Evolutionary conservation across 176 grass and related monocot genomes (phyloP), one percentile per base, ranked within the genome.

Genomic region (Aegilops speltoides): DNA sequence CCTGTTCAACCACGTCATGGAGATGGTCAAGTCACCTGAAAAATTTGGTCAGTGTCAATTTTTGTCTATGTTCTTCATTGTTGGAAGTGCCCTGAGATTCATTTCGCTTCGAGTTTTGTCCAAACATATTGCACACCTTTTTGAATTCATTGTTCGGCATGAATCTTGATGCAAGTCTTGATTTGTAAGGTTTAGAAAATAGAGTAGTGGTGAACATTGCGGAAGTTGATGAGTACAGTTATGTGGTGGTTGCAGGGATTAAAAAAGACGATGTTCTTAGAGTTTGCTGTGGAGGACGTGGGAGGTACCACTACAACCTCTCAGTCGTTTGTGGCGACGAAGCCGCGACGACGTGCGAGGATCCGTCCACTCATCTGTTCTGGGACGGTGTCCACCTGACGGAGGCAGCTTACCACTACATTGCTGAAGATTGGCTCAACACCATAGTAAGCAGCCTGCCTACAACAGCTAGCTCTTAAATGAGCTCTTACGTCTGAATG

Each of bases 11-110:
- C 84, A 85, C 1, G 32, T 89, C 6, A 72, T 82, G 60, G 63
- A 93, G 40, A 86, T 93, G 26, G 31, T 90, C 11, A 62, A 54
- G 56, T 22, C 23, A 56, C 80, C 91, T 8, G 33, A 37, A 17
- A 38, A 81, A 24, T 89, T 85, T 16, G 84, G 91, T 92, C 33
- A 56, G 48, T 80, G 36, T 8, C 6, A 56, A 0, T 56, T 0
- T 20, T 0, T 61, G 22, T 23, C 0, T 61, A 61, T 23, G 22
- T 11, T 61, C 22, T 61, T 61, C 22, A 61, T 17, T 52, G 15
- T 52, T 52, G 48, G 48, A 52, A 52, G 48, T 16, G 48, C 48
- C 14, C 48, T 52, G 48, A 17, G 48, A 17, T 52, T 17, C 4
- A 52, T 52, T 16, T 52, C 15, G 5, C 15, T 6, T 52, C 1